Evolutionary conservation across 192 early-diverging fungal species (phyloP).

Genomic region (Cetraspora pellucida): DNA sequence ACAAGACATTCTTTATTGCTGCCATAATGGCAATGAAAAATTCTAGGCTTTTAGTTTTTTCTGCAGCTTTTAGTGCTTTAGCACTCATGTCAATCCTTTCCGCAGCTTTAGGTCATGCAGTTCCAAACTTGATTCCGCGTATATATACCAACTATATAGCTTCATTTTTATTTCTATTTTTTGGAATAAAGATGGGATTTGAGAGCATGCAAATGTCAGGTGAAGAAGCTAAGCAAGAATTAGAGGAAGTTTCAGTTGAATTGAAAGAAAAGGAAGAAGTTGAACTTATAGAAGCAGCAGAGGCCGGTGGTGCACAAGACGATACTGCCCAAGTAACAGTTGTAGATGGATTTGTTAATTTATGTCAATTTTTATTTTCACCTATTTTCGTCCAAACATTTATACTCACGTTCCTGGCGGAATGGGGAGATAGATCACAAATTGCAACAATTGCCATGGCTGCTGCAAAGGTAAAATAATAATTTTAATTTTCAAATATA

Average conservation of each 20-base stretch:
- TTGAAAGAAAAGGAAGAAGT: constrained; percentile 75
- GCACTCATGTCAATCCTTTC: constrained; percentile 95
- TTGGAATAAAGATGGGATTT: constrained; percentile 86
- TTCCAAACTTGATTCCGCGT: constrained; percentile 85
- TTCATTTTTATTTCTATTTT: constrained; percentile 86
- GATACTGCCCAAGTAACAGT: constrained; percentile 42
- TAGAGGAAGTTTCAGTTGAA: constrained; percentile 89
- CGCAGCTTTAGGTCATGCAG: constrained; percentile 86
- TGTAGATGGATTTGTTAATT: constrained; percentile 64
- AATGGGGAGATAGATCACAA: constrained; percentile 98
- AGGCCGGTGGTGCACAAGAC: constrained; percentile 55
- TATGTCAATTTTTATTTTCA: constrained; percentile 79
- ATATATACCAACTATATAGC: constrained; percentile 86
- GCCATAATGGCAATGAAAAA: constrained; percentile 99
- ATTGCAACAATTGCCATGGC: constrained; percentile 95
- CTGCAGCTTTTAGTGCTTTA: constrained; percentile 85
- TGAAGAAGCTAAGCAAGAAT: constrained; percentile 86
- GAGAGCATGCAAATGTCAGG: constrained; percentile 87
- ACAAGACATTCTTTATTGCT: constrained; percentile 99
- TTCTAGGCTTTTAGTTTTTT: constrained; percentile 87
- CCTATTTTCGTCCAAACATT: constrained; percentile 96
- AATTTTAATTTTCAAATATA: not conserved
- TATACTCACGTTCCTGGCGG: constrained; percentile 94
- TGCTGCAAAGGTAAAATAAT: constrained; percentile 72
- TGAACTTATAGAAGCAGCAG: constrained; percentile 57